phyloP scores from a whole-genome alignment of 345 rosid genomes.

The Salix udensis region DNA sequence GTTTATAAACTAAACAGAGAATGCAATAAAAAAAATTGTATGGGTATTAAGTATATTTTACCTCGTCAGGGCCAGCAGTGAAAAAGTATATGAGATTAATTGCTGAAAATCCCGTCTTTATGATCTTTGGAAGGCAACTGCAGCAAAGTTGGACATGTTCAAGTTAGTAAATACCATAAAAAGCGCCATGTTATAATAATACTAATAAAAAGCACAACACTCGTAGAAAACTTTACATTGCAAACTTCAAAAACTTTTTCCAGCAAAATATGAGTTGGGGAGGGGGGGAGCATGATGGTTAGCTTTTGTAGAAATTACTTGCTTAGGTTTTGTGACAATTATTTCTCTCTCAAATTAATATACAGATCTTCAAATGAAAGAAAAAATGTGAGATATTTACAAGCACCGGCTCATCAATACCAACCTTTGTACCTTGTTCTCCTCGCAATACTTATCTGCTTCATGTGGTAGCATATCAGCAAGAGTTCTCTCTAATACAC shows the following conservation, averaged over 20 bases:
- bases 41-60: conserved; percentile 13
- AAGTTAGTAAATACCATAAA: conserved; percentile 1
- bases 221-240: too few species aligned
- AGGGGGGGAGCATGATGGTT: too few species aligned
- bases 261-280: too few species aligned
- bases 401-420: conserved; percentile 20
- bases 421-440: conserved; percentile 92
- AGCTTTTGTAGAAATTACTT: neutral
- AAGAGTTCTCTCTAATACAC: conserved; percentile 68
- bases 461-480: conserved; percentile 77
- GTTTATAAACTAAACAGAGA: neutral
- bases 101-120: conserved; percentile 93
- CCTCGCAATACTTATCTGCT: conserved; percentile 88
- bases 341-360: neutral
- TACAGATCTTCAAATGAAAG: neutral
- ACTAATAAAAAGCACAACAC: too few species aligned
- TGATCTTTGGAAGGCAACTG: conserved; percentile 95
- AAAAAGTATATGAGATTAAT: conserved; percentile 96
- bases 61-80: conserved; percentile 99
- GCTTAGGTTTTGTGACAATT: neutral
- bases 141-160: conserved; percentile 10
- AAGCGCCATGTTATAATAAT: neutral
- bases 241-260: too few species aligned
- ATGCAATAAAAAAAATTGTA: neutral
- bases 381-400: neutral